These are phyloP conservation scores for Macaranga tanarius DNA, from an alignment of 441 rosid species.

Conservation along the genomic window DNA sequence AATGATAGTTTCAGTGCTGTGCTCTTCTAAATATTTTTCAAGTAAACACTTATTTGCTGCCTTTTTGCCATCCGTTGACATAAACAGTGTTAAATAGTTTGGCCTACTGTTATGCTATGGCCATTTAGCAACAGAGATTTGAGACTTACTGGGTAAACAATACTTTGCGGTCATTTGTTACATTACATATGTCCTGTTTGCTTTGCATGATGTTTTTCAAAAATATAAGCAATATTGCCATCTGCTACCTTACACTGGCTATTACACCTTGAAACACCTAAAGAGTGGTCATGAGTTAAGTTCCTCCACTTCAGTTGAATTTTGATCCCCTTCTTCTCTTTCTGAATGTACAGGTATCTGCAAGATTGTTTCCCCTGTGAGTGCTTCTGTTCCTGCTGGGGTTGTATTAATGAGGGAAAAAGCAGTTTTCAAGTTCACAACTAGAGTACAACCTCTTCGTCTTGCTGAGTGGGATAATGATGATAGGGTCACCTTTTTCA, in stretches of 20 bases:
- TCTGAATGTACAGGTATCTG: conserved; percentile 63
- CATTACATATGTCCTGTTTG: neutral
- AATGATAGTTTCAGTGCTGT: neutral
- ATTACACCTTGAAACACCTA: neutral
- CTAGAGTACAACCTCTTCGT: conserved; percentile 98
- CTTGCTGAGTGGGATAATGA: conserved; percentile 96
- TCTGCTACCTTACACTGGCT: neutral
- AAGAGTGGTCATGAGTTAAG: neutral
- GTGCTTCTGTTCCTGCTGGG: conserved; percentile 93
- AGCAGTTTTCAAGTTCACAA: conserved; percentile 90
- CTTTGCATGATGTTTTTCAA: neutral
- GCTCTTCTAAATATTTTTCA: neutral
- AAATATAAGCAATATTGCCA: neutral
- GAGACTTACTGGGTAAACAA: neutral
- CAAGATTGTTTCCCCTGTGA: conserved; percentile 87
- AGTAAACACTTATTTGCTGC: neutral
- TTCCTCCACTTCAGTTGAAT: neutral
- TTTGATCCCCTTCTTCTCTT: neutral
- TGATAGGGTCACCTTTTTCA: conserved; percentile 93
- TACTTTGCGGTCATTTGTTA: neutral
- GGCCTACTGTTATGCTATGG: neutral
- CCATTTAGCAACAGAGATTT: neutral
- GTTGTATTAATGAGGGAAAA: conserved; percentile 84
- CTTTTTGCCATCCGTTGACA: neutral
- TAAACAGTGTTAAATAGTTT: neutral